Evolutionary conservation across 176 grass and related monocot genomes (phyloP).

Genomic region (Lolium perenne): DNA sequence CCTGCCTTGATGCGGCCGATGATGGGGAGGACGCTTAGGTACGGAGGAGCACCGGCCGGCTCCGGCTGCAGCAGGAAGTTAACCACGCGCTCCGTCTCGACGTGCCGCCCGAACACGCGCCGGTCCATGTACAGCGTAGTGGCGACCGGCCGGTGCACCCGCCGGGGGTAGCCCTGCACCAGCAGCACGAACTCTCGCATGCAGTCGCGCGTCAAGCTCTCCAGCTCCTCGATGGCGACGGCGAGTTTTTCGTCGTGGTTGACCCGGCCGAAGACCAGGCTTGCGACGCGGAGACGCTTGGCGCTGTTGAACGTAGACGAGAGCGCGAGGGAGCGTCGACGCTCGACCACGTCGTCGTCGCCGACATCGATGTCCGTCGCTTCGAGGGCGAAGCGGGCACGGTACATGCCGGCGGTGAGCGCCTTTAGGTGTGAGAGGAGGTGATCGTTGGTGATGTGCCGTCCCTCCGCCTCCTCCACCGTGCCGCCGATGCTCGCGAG

Average conservation of each 20-base stretch:
- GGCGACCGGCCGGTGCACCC: constrained; percentile 27
- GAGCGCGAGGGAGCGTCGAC: background rate
- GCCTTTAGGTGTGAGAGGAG: constrained; percentile 45
- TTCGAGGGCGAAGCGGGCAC: constrained; percentile 50
- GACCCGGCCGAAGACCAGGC: background rate
- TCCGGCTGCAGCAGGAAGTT: constrained; percentile 30
- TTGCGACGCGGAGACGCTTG: constrained; percentile 39
- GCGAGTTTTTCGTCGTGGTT: background rate
- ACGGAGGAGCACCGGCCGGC: background rate
- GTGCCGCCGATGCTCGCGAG: constrained; percentile 38
- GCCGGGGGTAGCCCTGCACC: constrained; percentile 46
- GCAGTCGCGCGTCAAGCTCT: constrained; percentile 39
- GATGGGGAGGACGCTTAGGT: constrained; percentile 38
- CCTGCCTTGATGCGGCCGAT: constrained; percentile 19
- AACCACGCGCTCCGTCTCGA: constrained; percentile 51
- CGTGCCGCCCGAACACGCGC: constrained; percentile 54
- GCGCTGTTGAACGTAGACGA: constrained; percentile 25
- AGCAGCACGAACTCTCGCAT: constrained; percentile 52
- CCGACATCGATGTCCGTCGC: background rate
- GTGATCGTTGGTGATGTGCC: constrained; percentile 56
- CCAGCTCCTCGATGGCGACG: constrained; percentile 31
- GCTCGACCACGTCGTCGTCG: background rate
- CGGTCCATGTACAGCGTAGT: constrained; percentile 53
- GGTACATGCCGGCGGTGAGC: constrained; percentile 47
- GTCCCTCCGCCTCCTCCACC: constrained; percentile 56